phyloP scores from a whole-genome alignment of 2,329 filamentous ascomycete species.

The Rutstroemia sp. region DNA sequence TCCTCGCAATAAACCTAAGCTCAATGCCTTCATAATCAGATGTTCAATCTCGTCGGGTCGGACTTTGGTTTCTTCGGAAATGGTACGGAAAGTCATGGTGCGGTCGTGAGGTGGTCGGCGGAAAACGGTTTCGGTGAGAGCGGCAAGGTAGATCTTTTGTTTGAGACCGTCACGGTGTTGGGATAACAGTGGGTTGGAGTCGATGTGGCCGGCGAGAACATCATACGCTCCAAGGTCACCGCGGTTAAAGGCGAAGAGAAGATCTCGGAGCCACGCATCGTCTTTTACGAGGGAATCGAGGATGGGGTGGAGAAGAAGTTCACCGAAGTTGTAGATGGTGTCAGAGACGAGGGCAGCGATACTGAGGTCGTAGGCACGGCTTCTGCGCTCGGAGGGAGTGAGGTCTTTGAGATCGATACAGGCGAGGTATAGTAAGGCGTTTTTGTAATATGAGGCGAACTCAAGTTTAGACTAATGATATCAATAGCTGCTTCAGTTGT shows the following conservation, averaged over 20 bases:
- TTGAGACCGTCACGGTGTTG: slow-evolving; percentile 79
- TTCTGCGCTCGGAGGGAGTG: slow-evolving; percentile 65
- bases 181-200: slow-evolving; percentile 70
- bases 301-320: slow-evolving; percentile 95
- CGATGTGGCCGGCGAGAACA: slow-evolving; percentile 71
- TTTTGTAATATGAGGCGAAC: slow-evolving; percentile 95
- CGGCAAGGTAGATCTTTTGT: slow-evolving; percentile 96
- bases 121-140: slow-evolving; percentile 93
- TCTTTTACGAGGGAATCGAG: slow-evolving; percentile 75
- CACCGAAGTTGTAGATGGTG: slow-evolving; percentile 98
- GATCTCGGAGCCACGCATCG: slow-evolving; percentile 82
- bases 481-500: slow-evolving; percentile 13
- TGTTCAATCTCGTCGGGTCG: slow-evolving; percentile 90
- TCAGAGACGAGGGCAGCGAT: slow-evolving; percentile 89
- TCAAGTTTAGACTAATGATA: slow-evolving; percentile 62
- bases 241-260: slow-evolving; percentile 97
- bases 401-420: slow-evolving; percentile 82
- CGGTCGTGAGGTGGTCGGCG: slow-evolving; percentile 91
- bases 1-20: slow-evolving; percentile 78
- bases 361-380: slow-evolving; percentile 84
- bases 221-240: slow-evolving; percentile 88
- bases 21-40: slow-evolving; percentile 98
- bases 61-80: slow-evolving; percentile 88
- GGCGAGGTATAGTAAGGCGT: slow-evolving; percentile 92
- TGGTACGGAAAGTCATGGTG: slow-evolving; percentile 84